Conservation (phyloP, 306 rosid genomes). For the Luffa acutangula region DNA sequence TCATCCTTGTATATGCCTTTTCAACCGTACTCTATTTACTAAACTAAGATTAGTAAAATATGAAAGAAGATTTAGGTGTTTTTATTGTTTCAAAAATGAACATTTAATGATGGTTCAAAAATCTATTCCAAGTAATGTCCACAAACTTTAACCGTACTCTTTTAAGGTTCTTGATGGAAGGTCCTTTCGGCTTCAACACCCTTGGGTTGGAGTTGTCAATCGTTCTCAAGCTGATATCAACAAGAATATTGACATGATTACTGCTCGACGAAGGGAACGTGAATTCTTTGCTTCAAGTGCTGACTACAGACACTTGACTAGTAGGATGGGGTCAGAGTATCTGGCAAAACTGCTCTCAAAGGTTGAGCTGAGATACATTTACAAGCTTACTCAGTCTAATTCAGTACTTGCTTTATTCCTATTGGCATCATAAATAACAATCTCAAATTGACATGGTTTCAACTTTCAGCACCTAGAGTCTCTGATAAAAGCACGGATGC, state of each 20-base stretch:
- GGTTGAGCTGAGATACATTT: constrained; percentile 17
- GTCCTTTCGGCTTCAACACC: constrained; percentile 36
- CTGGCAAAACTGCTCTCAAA: constrained; percentile 44
- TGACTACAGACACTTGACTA: constrained; percentile 31
- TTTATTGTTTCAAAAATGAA: background rate
- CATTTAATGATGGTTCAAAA: background rate
- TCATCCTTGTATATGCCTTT: background rate
- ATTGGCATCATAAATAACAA: background rate
- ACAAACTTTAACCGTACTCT: background rate
- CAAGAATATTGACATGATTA: constrained; percentile 32
- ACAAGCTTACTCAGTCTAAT: background rate
- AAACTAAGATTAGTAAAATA: background rate
- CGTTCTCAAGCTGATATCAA: constrained; percentile 49
- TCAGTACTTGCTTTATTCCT: background rate
- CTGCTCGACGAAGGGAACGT: constrained; percentile 32
- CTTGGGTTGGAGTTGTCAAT: constrained; percentile 51
- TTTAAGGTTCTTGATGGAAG: constrained; percentile 44
- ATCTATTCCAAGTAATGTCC: background rate
- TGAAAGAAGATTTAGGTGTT: background rate
- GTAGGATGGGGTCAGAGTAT: constrained; percentile 44
- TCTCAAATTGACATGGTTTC: constrained; percentile 15
- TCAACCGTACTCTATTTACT: background rate
- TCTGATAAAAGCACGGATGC: constrained; percentile 34
- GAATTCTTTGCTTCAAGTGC: constrained; percentile 30
- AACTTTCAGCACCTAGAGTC: constrained; percentile 49